These are phyloP conservation scores for Lodderomyces beijingensis DNA, from an alignment of 1,139 yeast genomes.

Conservation along the genomic window DNA sequence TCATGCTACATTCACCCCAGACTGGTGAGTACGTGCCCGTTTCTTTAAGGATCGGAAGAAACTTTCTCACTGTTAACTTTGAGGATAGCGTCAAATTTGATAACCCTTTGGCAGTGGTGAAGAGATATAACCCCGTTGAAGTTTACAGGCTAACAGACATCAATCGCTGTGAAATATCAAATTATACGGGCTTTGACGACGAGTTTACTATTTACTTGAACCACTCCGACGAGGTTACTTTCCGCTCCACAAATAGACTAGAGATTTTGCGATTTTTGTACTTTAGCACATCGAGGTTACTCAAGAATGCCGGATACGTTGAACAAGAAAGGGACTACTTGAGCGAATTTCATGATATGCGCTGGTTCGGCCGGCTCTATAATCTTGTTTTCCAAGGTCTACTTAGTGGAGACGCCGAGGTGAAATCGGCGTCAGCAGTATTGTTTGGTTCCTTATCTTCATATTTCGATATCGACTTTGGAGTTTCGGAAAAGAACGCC, in stretches of 20 bases:
- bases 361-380: conserved; percentile 56
- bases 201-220: conserved; percentile 55
- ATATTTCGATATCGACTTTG: conserved; percentile 59
- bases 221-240: conserved; percentile 41
- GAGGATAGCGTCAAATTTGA: conserved; percentile 23
- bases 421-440: conserved; percentile 61
- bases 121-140: conserved; percentile 47
- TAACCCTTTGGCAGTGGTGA: conserved; percentile 21
- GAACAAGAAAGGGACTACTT: conserved; percentile 21
- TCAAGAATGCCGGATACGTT: conserved; percentile 20
- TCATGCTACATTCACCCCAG: conserved; percentile 43
- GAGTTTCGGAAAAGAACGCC: conserved; percentile 53
- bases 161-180: conserved; percentile 49
- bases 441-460: conserved; percentile 61
- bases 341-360: conserved; percentile 19
- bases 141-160: conserved; percentile 49
- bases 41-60: conserved; percentile 64
- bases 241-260: conserved; percentile 56
- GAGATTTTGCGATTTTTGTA: conserved; percentile 69
- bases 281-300: conserved; percentile 55
- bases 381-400: conserved; percentile 68
- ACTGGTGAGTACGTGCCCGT: conserved; percentile 41
- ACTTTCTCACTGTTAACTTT: conserved; percentile 57
- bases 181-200: conserved; percentile 37
- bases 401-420: conserved; percentile 53